Base-by-base conservation (phyloP, 495 filamentous ascomycete genomes). In the Talaromyces wortmannii region DNA sequence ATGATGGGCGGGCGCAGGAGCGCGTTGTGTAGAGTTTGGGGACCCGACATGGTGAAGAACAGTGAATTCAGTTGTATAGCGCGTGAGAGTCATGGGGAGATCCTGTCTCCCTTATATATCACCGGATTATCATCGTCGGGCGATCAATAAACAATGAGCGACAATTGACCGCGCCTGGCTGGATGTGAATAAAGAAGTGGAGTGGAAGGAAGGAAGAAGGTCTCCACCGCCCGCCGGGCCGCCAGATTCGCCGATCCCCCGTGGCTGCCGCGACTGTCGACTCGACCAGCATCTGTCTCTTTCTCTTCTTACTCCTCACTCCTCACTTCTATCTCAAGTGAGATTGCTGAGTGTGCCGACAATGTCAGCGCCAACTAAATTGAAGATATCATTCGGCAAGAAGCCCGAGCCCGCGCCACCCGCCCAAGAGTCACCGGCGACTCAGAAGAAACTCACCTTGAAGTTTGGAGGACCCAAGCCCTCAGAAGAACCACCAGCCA, bases 1-100 rank as follows among this genome's bases (percentile, higher is more conserved):
- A 95, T 82, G 54, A 95, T 79, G 31, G 83, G 82, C 2, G 91
- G 91, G 18, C 89, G 86, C 23, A 95, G 80, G 60, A 95, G 84
- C 33, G 89, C 80, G 67, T 85, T 83, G 71, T 88, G 85, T 52
- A 91, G 80, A 51, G 69, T 73, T 40, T 53, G 49, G 45, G 68
- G 60, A 18, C 65, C 68, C 7, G 75, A 76, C 73, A 76, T 76
- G 60, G 50, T 53, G 52, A 8, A 40, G 36, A 5, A 5, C 8
- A 36, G 36, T 10, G 8, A 40, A 13, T 10, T 10, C 36, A 13
- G 36, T 40, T 40, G 36, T 40, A 40, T 40, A 40, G 36, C 8
- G 1, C 36, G 13, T 5, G 36, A 8, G 13, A 40, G 31, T 10
- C 2, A 8, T 11, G 45, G 52, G 52, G 52, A 53, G 52, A 12